Conservation (phyloP, 2,329 filamentous ascomycete species). For the Penicillium digitatum region DNA sequence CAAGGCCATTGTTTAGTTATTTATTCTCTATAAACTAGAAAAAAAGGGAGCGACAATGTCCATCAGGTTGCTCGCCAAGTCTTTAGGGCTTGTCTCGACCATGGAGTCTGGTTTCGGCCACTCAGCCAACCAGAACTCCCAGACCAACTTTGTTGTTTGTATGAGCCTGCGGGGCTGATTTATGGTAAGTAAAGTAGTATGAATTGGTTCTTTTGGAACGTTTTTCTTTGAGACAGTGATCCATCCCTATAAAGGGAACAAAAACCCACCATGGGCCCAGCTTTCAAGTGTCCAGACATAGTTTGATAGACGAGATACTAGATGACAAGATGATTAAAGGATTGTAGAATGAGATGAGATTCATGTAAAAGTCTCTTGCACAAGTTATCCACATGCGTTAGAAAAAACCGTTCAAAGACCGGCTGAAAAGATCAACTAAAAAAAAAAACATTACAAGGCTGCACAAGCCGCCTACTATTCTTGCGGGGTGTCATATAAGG, state of each 20-base stretch:
- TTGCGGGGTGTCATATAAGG: slow-evolving; percentile 4
- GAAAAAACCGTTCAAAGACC: too few relatives aligned
- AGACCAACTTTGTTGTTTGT: neutral
- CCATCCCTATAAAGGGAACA: neutral
- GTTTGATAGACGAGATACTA: neutral
- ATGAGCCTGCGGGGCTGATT: neutral
- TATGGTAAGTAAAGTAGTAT: neutral
- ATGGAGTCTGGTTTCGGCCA: neutral
- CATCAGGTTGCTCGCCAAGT: neutral
- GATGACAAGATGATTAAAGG: neutral
- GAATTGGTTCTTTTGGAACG: too few relatives aligned
- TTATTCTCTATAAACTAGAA: neutral
- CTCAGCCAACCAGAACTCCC: neutral
- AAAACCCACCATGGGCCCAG: neutral
- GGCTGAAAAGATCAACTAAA: too few relatives aligned
- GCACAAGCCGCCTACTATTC: too few relatives aligned
- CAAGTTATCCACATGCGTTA: too few relatives aligned
- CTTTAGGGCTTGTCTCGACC: neutral
- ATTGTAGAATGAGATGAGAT: too few relatives aligned
- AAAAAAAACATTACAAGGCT: too few relatives aligned
- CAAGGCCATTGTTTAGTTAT: neutral
- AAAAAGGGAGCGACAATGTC: neutral
- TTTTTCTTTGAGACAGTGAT: neutral
- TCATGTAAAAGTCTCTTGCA: too few relatives aligned
- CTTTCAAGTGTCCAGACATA: neutral